Evolutionary conservation across 768 basidiomycete genomes (phyloP).

Genomic region (Hemileccinum impolitum): DNA sequence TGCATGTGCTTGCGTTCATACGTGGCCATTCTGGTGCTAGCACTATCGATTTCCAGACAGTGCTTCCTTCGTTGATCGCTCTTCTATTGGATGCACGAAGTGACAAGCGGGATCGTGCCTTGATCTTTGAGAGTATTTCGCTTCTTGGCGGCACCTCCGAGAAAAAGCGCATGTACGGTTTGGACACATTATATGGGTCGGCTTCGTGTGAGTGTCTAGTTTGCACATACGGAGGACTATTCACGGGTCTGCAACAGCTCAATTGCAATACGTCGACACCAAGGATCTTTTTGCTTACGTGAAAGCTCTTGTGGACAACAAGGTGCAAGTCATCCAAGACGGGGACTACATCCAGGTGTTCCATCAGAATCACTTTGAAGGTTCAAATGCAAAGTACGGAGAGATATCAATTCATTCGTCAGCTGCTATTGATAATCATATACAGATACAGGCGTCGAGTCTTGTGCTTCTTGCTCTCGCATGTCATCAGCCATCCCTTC

Average conservation of each 20-base stretch:
- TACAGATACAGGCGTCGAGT: constrained; percentile 67
- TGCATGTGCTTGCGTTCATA: constrained; percentile 78
- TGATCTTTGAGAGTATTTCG: constrained; percentile 54
- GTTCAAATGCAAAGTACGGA: constrained; percentile 44
- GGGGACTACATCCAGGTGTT: constrained; percentile 52
- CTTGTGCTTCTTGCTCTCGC: constrained; percentile 77
- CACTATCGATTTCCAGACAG: constrained; percentile 74
- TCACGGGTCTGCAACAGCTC: constrained; percentile 31
- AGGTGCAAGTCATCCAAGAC: constrained; percentile 61
- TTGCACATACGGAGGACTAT: neutral
- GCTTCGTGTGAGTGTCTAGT: constrained; percentile 44
- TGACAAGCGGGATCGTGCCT: constrained; percentile 27
- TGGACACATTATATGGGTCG: constrained; percentile 70
- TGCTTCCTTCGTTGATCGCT: constrained; percentile 68
- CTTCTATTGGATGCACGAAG: constrained; percentile 38
- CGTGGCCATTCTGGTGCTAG: constrained; percentile 60
- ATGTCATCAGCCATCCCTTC: constrained; percentile 57
- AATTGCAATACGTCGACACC: constrained; percentile 68
- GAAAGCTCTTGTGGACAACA: constrained; percentile 44
- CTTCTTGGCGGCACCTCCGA: constrained; percentile 39
- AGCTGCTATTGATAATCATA: constrained; percentile 17
- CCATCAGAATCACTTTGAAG: constrained; percentile 54
- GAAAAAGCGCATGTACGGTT: constrained; percentile 59
- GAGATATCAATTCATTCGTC: constrained; percentile 25
- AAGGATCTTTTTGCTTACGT: constrained; percentile 61